Base-by-base conservation (phyloP, 2,329 filamentous ascomycete species). In the Aspergillus proliferans region DNA sequence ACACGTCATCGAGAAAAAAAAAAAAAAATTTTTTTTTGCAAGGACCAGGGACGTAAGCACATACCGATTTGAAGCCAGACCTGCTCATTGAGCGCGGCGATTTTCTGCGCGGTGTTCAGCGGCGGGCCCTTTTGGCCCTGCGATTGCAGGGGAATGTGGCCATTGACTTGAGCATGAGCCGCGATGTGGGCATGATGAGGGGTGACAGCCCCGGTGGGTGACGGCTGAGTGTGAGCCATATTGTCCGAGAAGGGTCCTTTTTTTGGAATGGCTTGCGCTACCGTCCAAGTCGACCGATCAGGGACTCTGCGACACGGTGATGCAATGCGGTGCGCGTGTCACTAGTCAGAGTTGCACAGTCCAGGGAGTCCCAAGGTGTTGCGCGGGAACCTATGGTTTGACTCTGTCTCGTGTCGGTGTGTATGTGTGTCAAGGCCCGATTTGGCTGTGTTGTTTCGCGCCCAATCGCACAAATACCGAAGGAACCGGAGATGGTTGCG, bases 11-110 rank as follows among this genome's bases (percentile, higher is more conserved):
- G 40, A 5, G 22, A 15, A 15, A 15, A 15, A 15, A 15, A 15
- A 15, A 15, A 15, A 15, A 18, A 19, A 15, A n/a, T n/a, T n/a
- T n/a, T n/a, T n/a, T n/a, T n/a, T 12, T 28, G 24, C 52, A 45
- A 19, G 19, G 38, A 38, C 34, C n/a, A 15, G n/a, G 38, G 26
- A 1, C 9, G 1, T 30, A 46, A 48, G 14, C 38, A 70, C 83
- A 55, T 85, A 95, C 90, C 92, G 59, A 97, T 87, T 67, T 93
- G 87, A 64, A 95, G 80, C 92, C 92, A 97, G 48, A 95, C 84
- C 44, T 80, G 79, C 72, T 97, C 92, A 62, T 95, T 97, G 63
- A 92, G 80, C 6, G 82, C 76, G 5, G 83, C 78, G 47, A 95
- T 82, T 65, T 88, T 86, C 60, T 91, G 86, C 58, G 86, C 83